Evolutionary conservation across 2,329 filamentous ascomycete species (phyloP), one percentile per base, ranked within the genome.

Genomic region (Neopestalotiopsis sp.): DNA sequence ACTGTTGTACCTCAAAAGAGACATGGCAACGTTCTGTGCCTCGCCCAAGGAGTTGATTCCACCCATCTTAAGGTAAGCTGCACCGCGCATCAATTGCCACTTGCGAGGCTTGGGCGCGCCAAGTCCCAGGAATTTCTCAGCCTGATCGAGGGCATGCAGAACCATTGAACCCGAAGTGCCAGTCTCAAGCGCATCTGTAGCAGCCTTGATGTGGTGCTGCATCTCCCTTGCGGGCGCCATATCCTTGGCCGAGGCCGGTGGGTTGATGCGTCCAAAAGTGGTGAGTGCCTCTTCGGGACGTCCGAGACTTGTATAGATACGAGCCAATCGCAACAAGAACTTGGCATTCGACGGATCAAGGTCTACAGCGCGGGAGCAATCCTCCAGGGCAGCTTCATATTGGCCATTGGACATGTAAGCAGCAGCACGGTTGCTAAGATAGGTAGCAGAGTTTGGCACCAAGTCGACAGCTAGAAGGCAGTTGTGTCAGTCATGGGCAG

Each of bases 371-470:
- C 87, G 89, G 76, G 90, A 91, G 82, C 94, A 96, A 81, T 99
- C 96, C 68, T 96, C 94, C 70, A 98, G 84, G 17, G 96, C 96
- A 71, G 92, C 87, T 68, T 88, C 83, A 79, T 92, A 98, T 76
- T 92, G 90, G 74, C 91, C 91, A 69, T 94, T 93, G 66, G 94
- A 94, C 87, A 99, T 97, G 84, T 93, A 94, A 45, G 96, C 96
- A 38, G 96, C 96, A 53, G 96, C 95, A 76, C 96, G 92, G 86
- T 99, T 99, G 80, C 94, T 95, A 73, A 97, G 88, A 81, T 97
- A 98, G 61, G 94, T 97, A 45, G 95, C 86, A 65, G 95, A 97
- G 75, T 91, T 87, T 67, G 95, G 95, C 76, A 95, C 91, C 71
- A 95, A 88, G 75, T 96, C 92, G 76, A 99, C 92, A 71, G 96